Evolutionary conservation across 2,329 filamentous ascomycete species (phyloP).

Genomic region (Hypomyces perniciosus): DNA sequence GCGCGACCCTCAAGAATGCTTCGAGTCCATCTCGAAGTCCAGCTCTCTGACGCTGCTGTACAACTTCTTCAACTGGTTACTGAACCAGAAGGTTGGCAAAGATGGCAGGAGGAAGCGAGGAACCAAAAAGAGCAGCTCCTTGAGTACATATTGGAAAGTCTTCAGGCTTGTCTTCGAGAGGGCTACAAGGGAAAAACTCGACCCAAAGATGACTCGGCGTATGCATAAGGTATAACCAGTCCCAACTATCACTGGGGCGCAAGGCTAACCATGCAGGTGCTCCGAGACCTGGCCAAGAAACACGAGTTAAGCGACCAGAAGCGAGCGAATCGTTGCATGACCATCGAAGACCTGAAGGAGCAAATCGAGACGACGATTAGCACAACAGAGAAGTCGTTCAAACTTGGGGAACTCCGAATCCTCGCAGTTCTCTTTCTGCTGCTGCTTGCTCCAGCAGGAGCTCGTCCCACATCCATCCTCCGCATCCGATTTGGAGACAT

Average conservation of each 20-base stretch:
- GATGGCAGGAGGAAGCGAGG: constrained; percentile 13
- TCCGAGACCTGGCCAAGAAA: constrained; percentile 19
- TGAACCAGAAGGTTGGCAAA: no score
- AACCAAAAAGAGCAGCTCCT: constrained; percentile 16
- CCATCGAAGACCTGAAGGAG: constrained; percentile 19
- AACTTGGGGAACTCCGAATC: constrained; percentile 19
- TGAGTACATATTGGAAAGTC: constrained; percentile 23
- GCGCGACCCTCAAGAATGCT: no score
- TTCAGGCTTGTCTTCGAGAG: constrained; percentile 22
- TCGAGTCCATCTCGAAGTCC: no score
- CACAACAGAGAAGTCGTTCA: constrained; percentile 21
- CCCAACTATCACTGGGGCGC: not conserved
- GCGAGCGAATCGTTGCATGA: constrained; percentile 19
- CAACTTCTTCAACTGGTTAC: no score
- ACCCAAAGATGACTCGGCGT: constrained; percentile 13
- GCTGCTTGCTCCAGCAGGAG: constrained; percentile 15
- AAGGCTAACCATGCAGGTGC: constrained; percentile 15
- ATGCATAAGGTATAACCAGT: constrained; percentile 14
- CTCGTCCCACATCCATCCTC: constrained; percentile 15
- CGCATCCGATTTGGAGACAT: constrained; percentile 16
- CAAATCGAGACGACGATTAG: constrained; percentile 22
- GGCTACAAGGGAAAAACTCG: constrained; percentile 14
- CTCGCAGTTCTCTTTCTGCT: constrained; percentile 19
- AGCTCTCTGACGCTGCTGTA: no score
- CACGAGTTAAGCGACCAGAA: constrained; percentile 16